Base-by-base conservation (phyloP, 2,329 filamentous ascomycete genomes). In the Alternaria postmessia region DNA sequence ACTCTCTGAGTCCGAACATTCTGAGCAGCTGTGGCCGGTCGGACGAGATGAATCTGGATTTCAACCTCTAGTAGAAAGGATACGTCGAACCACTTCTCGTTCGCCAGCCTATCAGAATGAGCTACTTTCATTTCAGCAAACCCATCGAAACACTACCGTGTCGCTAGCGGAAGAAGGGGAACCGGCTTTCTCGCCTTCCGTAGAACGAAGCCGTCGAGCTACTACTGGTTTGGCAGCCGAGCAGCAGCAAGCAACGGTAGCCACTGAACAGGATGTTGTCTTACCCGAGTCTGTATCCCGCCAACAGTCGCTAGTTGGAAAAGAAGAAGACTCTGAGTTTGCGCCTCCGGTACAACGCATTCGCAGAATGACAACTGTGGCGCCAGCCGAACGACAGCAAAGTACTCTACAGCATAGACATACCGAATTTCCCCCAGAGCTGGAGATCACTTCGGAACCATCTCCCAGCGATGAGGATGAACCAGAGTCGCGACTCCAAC, bases 371-470 rank as follows among this genome's bases (percentile, higher is more conserved):
- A 38, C 16, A 18, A n/a, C 34, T 14, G 16, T 38, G 34, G 34
- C 14, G 16, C 16, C 34, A 7, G 34, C 16, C 6, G 34, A n/a
- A 38, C 34, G 34, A 16, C 34, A 38, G 34, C 14, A 38, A 8
- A 18, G 14, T 8, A 38, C 34, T 38, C 34, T 18, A 18, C 34
- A 18, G 14, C 34, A 2, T 3, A 14, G 14, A 7, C 16, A 8
- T n/a, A 6, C 2, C 14, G 14, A 7, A 7, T 14, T 38, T 7
- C 14, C 0, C 0, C 1, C 32, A 36, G 34, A 38, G 34, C 16
- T 4, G 34, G 34, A n/a, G 2, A n/a, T n/a, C 0, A 7, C 34
- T 38, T 1, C 16, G 1, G 34, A 38, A 8, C 1, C 3, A n/a
- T 38, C 1, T 7, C n/a, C 16, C 16, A n/a, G 34, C 7, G 34